Percentiles rank a stretch among this genome's conserved stretches.
Conservation (phyloP, 768 basidiomycete genomes). For the Leccinum imitatum region DNA sequence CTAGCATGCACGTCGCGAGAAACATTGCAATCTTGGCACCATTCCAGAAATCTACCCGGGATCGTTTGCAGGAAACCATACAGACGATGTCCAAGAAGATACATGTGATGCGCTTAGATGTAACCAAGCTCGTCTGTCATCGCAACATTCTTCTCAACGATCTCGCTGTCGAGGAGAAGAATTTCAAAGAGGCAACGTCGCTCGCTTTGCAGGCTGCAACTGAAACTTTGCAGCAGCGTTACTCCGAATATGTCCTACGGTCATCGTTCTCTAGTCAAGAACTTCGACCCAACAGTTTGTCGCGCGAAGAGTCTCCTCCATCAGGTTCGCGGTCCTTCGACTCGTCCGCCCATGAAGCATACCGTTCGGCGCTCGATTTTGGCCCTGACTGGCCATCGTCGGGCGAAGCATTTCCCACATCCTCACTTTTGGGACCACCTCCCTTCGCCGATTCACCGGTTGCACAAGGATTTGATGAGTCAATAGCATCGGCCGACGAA, state of each 20-base stretch:
- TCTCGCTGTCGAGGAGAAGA: conserved; percentile 65
- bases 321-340: conserved; percentile 35
- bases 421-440: conserved; percentile 34
- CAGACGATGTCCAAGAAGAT: conserved; percentile 65
- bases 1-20: conserved; percentile 68
- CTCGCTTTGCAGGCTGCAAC: conserved; percentile 75
- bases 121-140: conserved; percentile 72
- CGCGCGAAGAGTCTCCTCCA: conserved; percentile 14
- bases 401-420: conserved; percentile 36
- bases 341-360: conserved; percentile 55
- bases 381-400: conserved; percentile 48
- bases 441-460: conserved; percentile 38
- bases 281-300: conserved; percentile 10
- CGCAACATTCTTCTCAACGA: conserved; percentile 74
- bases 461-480: conserved; percentile 30
- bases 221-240: conserved; percentile 54
- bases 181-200: conserved; percentile 64
- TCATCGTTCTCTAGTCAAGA: conserved; percentile 40
- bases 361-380: conserved; percentile 66
- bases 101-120: conserved; percentile 65
- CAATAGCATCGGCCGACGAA: conserved; percentile 31
- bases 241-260: conserved; percentile 26
- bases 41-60: conserved; percentile 81
- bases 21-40: conserved; percentile 87
- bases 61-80: conserved; percentile 63